phyloP scores from a whole-genome alignment of 2,329 filamentous ascomycete species.

The Drechslerella dactyloides region DNA sequence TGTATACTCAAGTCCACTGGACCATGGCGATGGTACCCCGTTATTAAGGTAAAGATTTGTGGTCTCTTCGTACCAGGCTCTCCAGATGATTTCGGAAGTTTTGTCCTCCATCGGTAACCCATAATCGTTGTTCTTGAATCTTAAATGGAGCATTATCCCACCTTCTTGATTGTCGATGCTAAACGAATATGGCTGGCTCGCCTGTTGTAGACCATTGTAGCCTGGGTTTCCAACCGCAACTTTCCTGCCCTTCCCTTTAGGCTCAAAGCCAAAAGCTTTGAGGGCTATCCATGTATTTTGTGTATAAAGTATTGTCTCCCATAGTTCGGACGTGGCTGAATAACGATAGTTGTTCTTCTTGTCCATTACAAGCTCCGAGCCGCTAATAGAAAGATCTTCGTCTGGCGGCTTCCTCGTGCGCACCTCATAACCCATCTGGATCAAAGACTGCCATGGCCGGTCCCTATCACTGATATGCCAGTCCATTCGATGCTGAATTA shows the following conservation, averaged over 20 bases:
- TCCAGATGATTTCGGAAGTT: slow-evolving; percentile 23
- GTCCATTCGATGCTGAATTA: no score
- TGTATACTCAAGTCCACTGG: not conserved
- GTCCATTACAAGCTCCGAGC: not conserved
- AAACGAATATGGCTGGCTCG: not conserved
- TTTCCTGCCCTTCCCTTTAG: no score
- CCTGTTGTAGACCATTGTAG: not conserved
- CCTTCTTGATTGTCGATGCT: not conserved
- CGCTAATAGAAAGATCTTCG: not conserved
- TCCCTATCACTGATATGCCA: no score
- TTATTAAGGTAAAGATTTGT: no score
- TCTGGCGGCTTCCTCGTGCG: not conserved
- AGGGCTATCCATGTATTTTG: no score
- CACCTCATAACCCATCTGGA: not conserved
- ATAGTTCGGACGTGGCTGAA: no score
- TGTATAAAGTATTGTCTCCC: no score
- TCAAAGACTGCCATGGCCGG: not conserved
- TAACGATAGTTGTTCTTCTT: not conserved
- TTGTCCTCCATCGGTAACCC: not conserved
- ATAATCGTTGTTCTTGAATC: slow-evolving; percentile 6
- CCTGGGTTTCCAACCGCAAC: not conserved
- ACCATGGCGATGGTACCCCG: no score
- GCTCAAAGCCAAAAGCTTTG: no score
- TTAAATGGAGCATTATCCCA: not conserved
- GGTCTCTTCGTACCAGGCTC: slow-evolving; percentile 24